Evolutionary conservation across 306 rosid genomes (phyloP).

Genomic region (Gynostemma pentaphyllum): DNA sequence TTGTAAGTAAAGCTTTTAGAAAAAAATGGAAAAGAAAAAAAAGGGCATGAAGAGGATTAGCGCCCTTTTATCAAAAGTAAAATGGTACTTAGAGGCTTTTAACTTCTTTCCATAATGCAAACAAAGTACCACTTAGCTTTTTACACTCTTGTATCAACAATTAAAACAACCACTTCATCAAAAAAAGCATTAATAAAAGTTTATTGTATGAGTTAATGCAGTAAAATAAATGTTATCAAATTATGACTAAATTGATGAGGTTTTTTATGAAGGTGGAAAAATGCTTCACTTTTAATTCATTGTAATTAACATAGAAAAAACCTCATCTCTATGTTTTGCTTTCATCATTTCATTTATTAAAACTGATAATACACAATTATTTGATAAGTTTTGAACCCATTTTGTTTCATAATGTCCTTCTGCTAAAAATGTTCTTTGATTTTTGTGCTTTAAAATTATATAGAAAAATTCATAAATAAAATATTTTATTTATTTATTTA

Average conservation of each 20-base stretch:
- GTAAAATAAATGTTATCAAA: conserved; percentile 1
- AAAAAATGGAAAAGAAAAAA: neutral
- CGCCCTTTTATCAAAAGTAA: neutral
- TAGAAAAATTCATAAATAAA: too few species aligned
- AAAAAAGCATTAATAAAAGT: too few species aligned
- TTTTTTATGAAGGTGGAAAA: neutral
- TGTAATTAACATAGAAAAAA: neutral
- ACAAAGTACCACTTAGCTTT: neutral
- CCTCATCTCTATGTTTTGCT: neutral
- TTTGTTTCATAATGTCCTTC: too few species aligned
- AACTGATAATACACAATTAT: neutral
- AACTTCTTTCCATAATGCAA: conserved; percentile 1
- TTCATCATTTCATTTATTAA: neutral
- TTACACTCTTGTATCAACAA: neutral
- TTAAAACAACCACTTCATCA: too few species aligned
- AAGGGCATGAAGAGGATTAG: neutral
- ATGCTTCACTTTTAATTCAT: conserved; percentile 1
- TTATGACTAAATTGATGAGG: neutral
- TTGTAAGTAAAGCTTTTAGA: neutral
- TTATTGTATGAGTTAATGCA: neutral
- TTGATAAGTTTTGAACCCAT: too few species aligned
- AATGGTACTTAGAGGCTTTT: neutral
- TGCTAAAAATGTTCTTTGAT: too few species aligned
- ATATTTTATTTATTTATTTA: too few species aligned
- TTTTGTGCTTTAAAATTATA: too few species aligned